Percentiles rank a stretch among this genome's conserved stretches.
These are phyloP conservation scores for Uncinocarpus reesii DNA, from an alignment of 2,329 filamentous ascomycete genomes.

Conservation along the genomic window DNA sequence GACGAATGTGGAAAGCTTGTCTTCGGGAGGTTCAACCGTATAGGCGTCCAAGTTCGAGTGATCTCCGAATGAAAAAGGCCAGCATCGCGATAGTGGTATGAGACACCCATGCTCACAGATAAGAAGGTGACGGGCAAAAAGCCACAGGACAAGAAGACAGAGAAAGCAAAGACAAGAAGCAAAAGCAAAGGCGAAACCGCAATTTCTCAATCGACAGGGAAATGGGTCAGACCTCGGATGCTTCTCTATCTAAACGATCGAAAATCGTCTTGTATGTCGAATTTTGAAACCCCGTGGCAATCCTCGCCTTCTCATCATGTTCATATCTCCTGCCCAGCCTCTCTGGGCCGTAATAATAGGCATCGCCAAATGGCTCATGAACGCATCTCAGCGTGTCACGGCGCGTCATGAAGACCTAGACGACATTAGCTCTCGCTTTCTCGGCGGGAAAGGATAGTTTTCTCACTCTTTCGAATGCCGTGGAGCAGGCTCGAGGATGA, in stretches of 20 bases:
- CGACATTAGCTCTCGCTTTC: conserved; percentile 13
- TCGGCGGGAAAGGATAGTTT: too few relatives aligned
- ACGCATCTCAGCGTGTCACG: conserved; percentile 68
- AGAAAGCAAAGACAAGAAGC: conserved; percentile 20
- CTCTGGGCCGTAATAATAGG: conserved; percentile 93
- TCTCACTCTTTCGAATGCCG: conserved; percentile 85
- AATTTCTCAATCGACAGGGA: conserved; percentile 20
- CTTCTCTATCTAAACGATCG: conserved; percentile 60
- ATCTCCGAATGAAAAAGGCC: not conserved
- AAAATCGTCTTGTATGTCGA: conserved; percentile 54
- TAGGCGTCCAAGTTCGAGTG: not conserved
- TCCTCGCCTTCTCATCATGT: conserved; percentile 47
- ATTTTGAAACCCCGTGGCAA: conserved; percentile 36
- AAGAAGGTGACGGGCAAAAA: not conserved
- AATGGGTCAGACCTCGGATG: conserved; percentile 56
- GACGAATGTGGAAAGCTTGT: not conserved
- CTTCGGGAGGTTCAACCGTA: not conserved
- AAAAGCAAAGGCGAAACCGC: conserved; percentile 13
- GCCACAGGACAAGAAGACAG: conserved; percentile 8
- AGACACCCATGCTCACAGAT: not conserved
- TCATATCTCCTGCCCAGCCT: conserved; percentile 70
- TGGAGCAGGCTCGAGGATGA: conserved; percentile 89
- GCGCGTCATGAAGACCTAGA: conserved; percentile 90
- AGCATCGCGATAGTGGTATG: not conserved
- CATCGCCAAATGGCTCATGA: conserved; percentile 94